Evolutionary conservation across 495 filamentous ascomycete genomes (phyloP).

Genomic region (Talaromyces adpressus): DNA sequence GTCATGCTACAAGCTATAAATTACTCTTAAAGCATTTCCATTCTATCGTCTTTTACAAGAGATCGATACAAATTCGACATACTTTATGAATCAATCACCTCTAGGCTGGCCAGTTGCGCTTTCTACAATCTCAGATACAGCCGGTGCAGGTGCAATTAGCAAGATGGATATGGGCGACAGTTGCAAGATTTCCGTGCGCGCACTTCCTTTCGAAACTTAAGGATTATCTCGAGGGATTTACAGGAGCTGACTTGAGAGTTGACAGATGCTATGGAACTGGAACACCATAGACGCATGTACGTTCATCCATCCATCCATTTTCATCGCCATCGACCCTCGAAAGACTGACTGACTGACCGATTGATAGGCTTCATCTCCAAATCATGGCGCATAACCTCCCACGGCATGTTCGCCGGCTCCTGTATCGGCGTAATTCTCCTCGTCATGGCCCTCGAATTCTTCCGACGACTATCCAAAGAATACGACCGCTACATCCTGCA

Average conservation of each 20-base stretch:
- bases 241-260: slow-evolving; percentile 8
- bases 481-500: slow-evolving; percentile 55
- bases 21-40: neutral
- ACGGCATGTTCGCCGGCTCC: slow-evolving; percentile 57
- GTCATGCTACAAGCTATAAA: neutral
- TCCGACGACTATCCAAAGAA: slow-evolving; percentile 50
- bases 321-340: no score
- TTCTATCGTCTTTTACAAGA: neutral
- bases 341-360: no score
- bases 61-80: neutral
- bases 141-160: neutral
- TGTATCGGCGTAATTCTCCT: slow-evolving; percentile 64
- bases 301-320: slow-evolving; percentile 1
- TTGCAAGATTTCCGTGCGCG: slow-evolving; percentile 8
- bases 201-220: neutral
- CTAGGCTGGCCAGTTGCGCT: slow-evolving; percentile 7
- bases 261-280: slow-evolving; percentile 75
- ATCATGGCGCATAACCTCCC: slow-evolving; percentile 57
- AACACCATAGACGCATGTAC: slow-evolving; percentile 58
- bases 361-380: slow-evolving; percentile 51
- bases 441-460: slow-evolving; percentile 54
- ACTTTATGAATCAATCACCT: slow-evolving; percentile 3
- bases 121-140: neutral
- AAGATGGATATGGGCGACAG: slow-evolving; percentile 5
- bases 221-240: neutral